Conservation (phyloP, 345 rosid genomes). For the Toxicodendron radicans region DNA sequence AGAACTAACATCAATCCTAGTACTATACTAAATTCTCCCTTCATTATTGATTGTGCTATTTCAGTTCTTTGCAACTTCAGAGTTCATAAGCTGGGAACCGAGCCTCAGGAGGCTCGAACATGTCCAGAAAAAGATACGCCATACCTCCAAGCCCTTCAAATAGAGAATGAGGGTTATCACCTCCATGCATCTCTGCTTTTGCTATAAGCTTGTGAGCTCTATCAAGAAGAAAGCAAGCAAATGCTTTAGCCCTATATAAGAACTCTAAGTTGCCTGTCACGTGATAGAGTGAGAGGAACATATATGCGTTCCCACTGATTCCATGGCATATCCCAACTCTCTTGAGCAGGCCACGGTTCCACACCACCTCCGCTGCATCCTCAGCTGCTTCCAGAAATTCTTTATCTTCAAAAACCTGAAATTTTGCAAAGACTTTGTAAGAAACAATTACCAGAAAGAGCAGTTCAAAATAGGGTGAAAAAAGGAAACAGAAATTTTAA, state of each 20-base stretch:
- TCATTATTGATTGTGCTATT: too few relatives aligned
- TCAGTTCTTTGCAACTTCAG: constrained; percentile 7
- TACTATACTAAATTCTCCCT: background rate
- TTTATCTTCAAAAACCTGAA: constrained; percentile 56
- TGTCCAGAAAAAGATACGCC: constrained; percentile 64
- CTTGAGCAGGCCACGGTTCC: constrained; percentile 67
- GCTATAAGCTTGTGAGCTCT: constrained; percentile 49
- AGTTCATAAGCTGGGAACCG: constrained; percentile 69
- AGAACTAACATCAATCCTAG: background rate
- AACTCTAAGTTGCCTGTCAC: constrained; percentile 48
- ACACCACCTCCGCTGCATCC: constrained; percentile 65
- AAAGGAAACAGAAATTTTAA: background rate
- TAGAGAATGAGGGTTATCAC: constrained; percentile 58
- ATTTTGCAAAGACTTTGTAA: background rate
- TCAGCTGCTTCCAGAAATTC: constrained; percentile 57
- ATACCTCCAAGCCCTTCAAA: constrained; percentile 72
- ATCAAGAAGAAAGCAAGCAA: constrained; percentile 65
- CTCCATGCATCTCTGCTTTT: constrained; percentile 65
- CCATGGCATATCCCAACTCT: constrained; percentile 79
- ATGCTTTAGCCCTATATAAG: constrained; percentile 64
- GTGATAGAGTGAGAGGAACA: constrained; percentile 58
- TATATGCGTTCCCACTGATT: constrained; percentile 63
- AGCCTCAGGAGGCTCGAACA: constrained; percentile 48
- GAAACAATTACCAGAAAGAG: background rate
- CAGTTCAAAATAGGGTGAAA: background rate